A percentile compares a stretch with the other conserved stretches of the same genome.
Conservation (phyloP, 805 yeast genomes). For the Peterozyma toletana region DNA sequence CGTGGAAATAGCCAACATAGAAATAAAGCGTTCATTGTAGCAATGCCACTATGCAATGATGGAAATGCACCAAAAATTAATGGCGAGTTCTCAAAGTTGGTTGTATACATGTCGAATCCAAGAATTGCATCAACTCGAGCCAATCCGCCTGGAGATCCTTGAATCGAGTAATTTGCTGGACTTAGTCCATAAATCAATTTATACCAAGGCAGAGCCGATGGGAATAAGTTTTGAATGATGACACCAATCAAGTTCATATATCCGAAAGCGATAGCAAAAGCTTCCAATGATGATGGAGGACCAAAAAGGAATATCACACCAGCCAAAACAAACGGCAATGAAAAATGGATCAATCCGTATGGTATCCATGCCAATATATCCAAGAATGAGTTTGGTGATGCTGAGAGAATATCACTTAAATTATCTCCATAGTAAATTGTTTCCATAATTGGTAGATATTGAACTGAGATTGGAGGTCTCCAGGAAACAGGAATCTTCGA, state of each 20-base stretch:
- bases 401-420: conserved; percentile 74
- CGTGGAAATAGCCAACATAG: conserved; percentile 77
- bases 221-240: conserved; percentile 70
- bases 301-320: conserved; percentile 74
- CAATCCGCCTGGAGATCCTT: conserved; percentile 93
- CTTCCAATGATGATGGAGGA: conserved; percentile 80
- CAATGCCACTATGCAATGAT: conserved; percentile 87
- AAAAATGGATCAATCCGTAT: conserved; percentile 84
- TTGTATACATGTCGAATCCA: conserved; percentile 77
- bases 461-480: conserved; percentile 87
- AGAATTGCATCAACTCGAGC: conserved; percentile 76
- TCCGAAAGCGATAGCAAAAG: conserved; percentile 91
- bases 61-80: conserved; percentile 80
- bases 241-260: conserved; percentile 90
- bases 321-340: conserved; percentile 86
- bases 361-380: conserved; percentile 95
- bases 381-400: conserved; percentile 52
- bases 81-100: conserved; percentile 79
- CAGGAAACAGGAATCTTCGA: conserved; percentile 64
- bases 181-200: conserved; percentile 74
- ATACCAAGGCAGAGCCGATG: conserved; percentile 99
- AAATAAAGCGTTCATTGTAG: conserved; percentile 89
- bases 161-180: conserved; percentile 87
- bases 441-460: conserved; percentile 85
- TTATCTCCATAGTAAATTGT: conserved; percentile 90